phyloP scores from a whole-genome alignment of 164 flowering plant species.

The Piper longum region DNA sequence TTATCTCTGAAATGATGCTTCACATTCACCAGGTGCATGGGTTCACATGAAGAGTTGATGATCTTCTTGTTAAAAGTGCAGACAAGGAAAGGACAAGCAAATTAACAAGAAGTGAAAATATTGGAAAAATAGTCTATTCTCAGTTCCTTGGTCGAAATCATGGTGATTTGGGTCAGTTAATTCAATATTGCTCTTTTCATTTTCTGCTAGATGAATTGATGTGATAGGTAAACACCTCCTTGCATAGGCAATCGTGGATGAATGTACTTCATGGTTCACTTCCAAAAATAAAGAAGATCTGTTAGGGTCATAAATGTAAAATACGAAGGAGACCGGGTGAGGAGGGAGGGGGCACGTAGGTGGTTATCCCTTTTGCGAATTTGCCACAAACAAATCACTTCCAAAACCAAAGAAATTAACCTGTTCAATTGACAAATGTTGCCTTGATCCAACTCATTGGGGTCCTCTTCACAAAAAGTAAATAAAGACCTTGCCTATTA shows the following conservation, averaged over 20 bases:
- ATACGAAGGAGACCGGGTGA: no score
- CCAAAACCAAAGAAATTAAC: no score
- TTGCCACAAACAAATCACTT: no score
- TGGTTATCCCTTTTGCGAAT: no score
- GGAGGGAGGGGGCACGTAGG: no score
- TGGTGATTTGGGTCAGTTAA: conserved; percentile 37
- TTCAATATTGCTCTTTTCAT: not conserved
- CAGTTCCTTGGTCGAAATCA: conserved; percentile 31
- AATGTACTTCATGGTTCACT: no score
- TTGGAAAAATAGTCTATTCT: conserved; percentile 49
- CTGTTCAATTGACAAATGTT: no score
- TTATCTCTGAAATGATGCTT: not conserved
- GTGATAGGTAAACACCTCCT: not conserved
- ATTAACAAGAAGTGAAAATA: conserved; percentile 38
- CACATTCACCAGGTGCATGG: conserved; percentile 59
- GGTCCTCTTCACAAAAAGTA: no score
- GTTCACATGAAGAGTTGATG: conserved; percentile 94
- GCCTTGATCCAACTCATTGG: no score
- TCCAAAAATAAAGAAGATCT: no score
- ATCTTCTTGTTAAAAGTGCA: conserved; percentile 43
- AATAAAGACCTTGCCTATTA: no score
- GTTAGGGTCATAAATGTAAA: no score
- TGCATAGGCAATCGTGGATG: not conserved
- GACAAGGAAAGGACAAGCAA: conserved; percentile 34
- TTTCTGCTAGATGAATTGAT: not conserved